phyloP scores from a whole-genome alignment of 208 protist species.

The Leishmania major region DNA sequence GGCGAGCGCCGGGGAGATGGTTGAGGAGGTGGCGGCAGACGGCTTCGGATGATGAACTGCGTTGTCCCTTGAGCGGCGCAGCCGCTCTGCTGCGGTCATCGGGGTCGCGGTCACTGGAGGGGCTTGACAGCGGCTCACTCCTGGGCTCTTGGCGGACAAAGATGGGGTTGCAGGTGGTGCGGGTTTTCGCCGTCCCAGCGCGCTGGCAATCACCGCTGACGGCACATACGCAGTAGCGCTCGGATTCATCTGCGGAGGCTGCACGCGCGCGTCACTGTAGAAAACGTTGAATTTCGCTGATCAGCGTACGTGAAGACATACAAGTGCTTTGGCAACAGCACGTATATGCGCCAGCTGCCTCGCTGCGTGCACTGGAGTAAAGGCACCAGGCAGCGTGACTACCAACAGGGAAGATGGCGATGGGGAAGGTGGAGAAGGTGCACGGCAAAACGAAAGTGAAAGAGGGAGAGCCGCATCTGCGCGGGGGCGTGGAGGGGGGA shows the following conservation, averaged over 20 bases:
- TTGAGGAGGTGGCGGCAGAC: background rate
- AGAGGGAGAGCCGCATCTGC: background rate
- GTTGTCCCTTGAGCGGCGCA: conserved; percentile 19
- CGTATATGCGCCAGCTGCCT: background rate
- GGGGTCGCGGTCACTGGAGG: background rate
- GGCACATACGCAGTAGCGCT: conserved; percentile 41
- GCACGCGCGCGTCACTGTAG: background rate
- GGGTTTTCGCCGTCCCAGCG: conserved; percentile 6
- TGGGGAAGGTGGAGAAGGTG: background rate
- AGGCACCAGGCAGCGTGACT: background rate
- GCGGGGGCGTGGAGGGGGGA: background rate
- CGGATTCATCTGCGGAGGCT: conserved; percentile 34
- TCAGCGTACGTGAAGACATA: background rate
- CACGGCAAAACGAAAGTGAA: background rate
- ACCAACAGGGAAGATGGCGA: background rate
- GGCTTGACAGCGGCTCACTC: background rate
- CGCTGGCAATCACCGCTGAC: conserved; percentile 19
- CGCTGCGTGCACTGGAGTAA: background rate
- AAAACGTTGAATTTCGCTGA: background rate
- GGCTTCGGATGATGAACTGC: background rate
- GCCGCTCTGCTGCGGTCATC: conserved; percentile 38
- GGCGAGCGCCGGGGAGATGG: background rate
- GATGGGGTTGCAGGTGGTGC: conserved; percentile 15
- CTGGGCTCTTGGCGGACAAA: background rate
- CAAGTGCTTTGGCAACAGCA: background rate